Conservation (phyloP, 164 flowering plant genomes). For the Houttuynia cordata region DNA sequence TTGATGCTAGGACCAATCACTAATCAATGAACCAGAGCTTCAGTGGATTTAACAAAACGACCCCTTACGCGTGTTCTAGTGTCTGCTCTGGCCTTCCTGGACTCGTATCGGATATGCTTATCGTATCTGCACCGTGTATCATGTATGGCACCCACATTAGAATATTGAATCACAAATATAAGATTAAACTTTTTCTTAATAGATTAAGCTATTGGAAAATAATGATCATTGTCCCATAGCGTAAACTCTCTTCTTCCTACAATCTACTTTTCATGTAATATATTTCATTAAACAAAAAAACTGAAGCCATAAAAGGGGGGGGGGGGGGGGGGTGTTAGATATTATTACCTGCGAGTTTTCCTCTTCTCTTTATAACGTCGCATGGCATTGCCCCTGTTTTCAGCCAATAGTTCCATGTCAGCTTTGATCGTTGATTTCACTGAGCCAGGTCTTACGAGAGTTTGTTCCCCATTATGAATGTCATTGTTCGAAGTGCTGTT, state of each 20-base stretch:
- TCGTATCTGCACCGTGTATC: conserved; percentile 66
- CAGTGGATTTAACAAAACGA: conserved; percentile 9
- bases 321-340: too few species aligned
- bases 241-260: too few species aligned
- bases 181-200: too few species aligned
- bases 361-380: conserved; percentile 82
- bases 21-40: too few species aligned
- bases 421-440: conserved; percentile 21
- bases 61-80: conserved; percentile 86
- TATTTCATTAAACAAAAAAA: too few species aligned
- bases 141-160: background rate
- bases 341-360: conserved; percentile 57
- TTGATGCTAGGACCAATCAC: too few species aligned
- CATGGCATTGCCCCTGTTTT: conserved; percentile 85
- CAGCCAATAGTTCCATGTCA: conserved; percentile 51
- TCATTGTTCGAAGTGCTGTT: too few species aligned
- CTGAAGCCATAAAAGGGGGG: background rate
- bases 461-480: too few species aligned
- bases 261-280: too few species aligned
- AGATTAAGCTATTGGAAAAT: background rate
- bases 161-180: background rate
- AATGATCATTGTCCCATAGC: too few species aligned
- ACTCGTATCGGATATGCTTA: conserved; percentile 79
- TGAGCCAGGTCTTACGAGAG: too few species aligned
- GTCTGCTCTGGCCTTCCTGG: conserved; percentile 88